Evolutionary conservation across 306 rosid genomes (phyloP).

Genomic region (Astragalus glycyphyllos): DNA sequence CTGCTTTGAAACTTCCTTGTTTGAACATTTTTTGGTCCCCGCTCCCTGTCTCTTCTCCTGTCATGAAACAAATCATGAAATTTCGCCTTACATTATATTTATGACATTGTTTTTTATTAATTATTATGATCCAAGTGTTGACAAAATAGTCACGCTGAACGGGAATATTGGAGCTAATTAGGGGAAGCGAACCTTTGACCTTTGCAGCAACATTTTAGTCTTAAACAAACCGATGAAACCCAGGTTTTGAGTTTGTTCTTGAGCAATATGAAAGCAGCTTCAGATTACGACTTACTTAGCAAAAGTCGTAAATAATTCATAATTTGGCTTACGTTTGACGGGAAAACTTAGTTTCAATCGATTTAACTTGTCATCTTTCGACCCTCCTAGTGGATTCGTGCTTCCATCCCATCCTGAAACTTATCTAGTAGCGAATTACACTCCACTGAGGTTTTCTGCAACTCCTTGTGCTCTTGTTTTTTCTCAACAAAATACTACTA

Average conservation of each 20-base stretch:
- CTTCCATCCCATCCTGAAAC: slow-evolving; percentile 23
- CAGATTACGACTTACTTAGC: slow-evolving; percentile 15
- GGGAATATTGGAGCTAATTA: not conserved
- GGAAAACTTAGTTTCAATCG: slow-evolving; percentile 48
- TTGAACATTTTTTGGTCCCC: slow-evolving; percentile 35
- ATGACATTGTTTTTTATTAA: not conserved
- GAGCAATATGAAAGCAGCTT: slow-evolving; percentile 42
- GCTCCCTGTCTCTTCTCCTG: not conserved
- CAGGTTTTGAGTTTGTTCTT: slow-evolving; percentile 51
- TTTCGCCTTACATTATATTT: slow-evolving; percentile 20
- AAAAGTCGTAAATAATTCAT: slow-evolving; percentile 12
- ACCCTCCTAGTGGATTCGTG: slow-evolving; percentile 29
- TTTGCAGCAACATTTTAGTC: slow-evolving; percentile 28
- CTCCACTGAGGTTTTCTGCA: not conserved
- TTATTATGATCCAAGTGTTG: not conserved
- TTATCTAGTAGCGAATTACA: not conserved
- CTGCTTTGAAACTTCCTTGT: slow-evolving; percentile 46
- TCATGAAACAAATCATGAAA: not conserved
- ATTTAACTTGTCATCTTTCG: slow-evolving; percentile 41
- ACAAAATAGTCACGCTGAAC: not conserved
- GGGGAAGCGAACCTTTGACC: slow-evolving; percentile 3
- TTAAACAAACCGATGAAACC: slow-evolving; percentile 54
- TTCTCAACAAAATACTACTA: no score
- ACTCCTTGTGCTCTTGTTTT: no score
- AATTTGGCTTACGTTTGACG: slow-evolving; percentile 15